phyloP scores from a whole-genome alignment of 306 rosid genomes.

The Prinsepia uniflora region DNA sequence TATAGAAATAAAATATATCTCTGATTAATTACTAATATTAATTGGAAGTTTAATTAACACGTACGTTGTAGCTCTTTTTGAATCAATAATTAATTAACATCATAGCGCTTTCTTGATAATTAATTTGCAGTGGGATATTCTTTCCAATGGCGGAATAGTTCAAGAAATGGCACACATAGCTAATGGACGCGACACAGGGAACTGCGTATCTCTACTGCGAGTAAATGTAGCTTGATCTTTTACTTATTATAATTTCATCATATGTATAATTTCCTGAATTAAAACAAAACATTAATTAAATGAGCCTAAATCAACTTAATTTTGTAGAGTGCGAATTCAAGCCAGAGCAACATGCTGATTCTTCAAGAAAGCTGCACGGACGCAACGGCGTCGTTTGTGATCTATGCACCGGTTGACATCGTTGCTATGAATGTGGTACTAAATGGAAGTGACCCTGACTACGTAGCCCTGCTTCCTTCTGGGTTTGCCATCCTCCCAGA shows the following conservation, averaged over 20 bases:
- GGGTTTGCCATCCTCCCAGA: conserved; percentile 96
- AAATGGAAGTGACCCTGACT: conserved; percentile 92
- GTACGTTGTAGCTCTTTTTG: too few species aligned
- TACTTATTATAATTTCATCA: neutral
- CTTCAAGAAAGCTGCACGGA: conserved; percentile 90
- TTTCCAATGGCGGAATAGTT: conserved; percentile 83
- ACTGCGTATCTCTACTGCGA: conserved; percentile 78
- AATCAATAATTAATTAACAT: too few species aligned
- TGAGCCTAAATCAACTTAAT: neutral
- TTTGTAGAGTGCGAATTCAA: conserved; percentile 83
- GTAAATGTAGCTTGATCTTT: conserved; percentile 57
- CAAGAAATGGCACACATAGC: conserved; percentile 99
- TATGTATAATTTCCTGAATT: neutral
- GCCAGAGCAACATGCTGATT: conserved; percentile 96
- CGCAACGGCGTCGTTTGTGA: conserved; percentile 70
- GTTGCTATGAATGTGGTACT: conserved; percentile 88
- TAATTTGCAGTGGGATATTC: conserved; percentile 83
- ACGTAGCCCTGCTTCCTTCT: conserved; percentile 91
- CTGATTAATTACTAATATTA: too few species aligned
- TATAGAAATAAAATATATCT: neutral
- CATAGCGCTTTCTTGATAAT: too few species aligned
- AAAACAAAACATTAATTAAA: neutral
- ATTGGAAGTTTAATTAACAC: too few species aligned
- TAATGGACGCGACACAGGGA: conserved; percentile 83
- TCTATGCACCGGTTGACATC: conserved; percentile 87